phyloP scores from a whole-genome alignment of 2,329 filamentous ascomycete species.

The Aspergillus nomiae region DNA sequence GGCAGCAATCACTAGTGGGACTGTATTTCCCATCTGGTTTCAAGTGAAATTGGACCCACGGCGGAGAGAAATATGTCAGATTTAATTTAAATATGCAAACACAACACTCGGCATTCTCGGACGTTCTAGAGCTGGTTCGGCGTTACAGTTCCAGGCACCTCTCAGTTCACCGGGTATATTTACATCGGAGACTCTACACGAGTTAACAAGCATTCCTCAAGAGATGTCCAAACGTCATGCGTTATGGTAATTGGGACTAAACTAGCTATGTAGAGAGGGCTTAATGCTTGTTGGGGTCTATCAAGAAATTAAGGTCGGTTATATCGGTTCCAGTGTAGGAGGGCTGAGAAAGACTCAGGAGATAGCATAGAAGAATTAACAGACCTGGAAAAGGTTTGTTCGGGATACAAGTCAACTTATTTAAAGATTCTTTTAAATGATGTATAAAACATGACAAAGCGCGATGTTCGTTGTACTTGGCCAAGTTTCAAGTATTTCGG shows the following conservation, averaged over 20 bases:
- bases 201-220: too few species aligned
- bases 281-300: not conserved
- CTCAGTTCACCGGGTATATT: too few species aligned
- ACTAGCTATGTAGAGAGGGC: not conserved
- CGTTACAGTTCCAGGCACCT: too few species aligned
- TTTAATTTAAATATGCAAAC: not conserved
- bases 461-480: not conserved
- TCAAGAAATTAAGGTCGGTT: not conserved
- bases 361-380: not conserved
- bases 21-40: not conserved
- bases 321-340: too few species aligned
- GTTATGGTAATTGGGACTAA: not conserved
- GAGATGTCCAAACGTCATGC: not conserved
- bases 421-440: not conserved
- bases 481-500: not conserved
- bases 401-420: not conserved
- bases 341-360: too few species aligned
- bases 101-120: not conserved
- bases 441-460: not conserved
- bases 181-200: too few species aligned
- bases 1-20: not conserved
- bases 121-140: not conserved
- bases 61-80: not conserved
- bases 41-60: not conserved
- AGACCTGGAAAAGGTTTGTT: not conserved